A percentile compares a stretch with the other conserved stretches of the same genome.
Evolutionary conservation across 169 alveolate species (phyloP).

Genomic region (Plasmodium coatneyi): DNA sequence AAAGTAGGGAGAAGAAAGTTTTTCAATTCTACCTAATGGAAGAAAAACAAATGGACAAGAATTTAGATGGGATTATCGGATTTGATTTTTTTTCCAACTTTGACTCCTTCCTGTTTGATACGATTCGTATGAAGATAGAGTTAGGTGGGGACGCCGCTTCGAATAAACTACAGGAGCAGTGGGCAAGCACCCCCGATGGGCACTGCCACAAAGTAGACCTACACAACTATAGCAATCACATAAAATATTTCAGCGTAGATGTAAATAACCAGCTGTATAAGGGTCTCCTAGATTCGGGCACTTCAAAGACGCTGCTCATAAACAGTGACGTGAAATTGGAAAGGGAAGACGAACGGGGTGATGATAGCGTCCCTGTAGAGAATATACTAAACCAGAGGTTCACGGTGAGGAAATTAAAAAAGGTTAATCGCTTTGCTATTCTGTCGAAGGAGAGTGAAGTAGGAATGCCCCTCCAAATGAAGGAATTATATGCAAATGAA

Average conservation of each 20-base stretch:
- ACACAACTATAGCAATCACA: constrained; percentile 13
- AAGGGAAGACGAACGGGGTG: neutral
- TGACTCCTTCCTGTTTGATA: constrained; percentile 10
- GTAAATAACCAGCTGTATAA: constrained; percentile 1
- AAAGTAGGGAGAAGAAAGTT: neutral
- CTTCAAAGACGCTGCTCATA: constrained; percentile 9
- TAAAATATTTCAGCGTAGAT: constrained; percentile 32
- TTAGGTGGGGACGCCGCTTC: neutral
- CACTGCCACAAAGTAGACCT: neutral
- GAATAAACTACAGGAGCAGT: neutral
- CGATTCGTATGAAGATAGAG: constrained; percentile 1
- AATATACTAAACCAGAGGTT: constrained; percentile 36
- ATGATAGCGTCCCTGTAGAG: neutral
- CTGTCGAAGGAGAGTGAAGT: neutral
- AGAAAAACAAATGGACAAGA: constrained; percentile 15
- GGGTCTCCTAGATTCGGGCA: constrained; percentile 61
- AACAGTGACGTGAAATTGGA: neutral
- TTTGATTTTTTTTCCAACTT: constrained; percentile 43
- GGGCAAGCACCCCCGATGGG: neutral
- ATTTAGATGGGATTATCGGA: constrained; percentile 62
- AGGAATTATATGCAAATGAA: constrained; percentile 6
- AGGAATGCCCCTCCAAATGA: neutral
- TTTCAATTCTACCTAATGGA: constrained; percentile 21
- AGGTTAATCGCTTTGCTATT: neutral
- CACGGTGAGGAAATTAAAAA: neutral